Percentiles rank a stretch among this genome's conserved stretches.
Evolutionary conservation across 2,329 filamentous ascomycete species (phyloP).

Genomic region (Raffaelea arxii): DNA sequence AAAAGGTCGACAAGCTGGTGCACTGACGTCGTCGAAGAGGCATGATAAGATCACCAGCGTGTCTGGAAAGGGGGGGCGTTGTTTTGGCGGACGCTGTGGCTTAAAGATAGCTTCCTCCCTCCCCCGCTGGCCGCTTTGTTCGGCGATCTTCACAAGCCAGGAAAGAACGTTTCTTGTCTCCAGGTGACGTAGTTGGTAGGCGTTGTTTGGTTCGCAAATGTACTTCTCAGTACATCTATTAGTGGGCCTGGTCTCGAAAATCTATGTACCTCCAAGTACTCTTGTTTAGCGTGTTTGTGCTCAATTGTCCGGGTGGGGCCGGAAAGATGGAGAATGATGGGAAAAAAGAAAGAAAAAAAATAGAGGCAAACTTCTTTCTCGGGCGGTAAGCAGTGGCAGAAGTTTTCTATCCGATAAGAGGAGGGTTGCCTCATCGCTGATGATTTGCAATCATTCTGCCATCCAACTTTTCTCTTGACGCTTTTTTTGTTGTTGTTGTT

Average conservation of each 20-base stretch:
- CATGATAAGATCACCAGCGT: not conserved
- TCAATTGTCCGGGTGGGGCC: not conserved
- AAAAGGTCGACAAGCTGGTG: not conserved
- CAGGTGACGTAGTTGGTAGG: not conserved
- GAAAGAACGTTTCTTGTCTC: not conserved
- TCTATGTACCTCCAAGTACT: too few relatives aligned
- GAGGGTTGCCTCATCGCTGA: conserved; percentile 6
- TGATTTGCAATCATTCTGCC: not conserved
- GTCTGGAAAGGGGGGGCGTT: not conserved
- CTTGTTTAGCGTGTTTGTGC: not conserved
- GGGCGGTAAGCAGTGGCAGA: conserved; percentile 11
- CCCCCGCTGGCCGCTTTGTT: too few relatives aligned
- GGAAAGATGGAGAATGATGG: not conserved
- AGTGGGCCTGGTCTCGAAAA: too few relatives aligned
- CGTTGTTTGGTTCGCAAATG: too few relatives aligned
- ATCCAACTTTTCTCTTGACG: not conserved
- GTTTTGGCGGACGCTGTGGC: not conserved
- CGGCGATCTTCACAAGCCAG: not conserved
- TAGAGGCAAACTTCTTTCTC: not conserved
- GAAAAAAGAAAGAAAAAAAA: not conserved
- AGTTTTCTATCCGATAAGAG: conserved; percentile 6
- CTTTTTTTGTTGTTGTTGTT: not conserved
- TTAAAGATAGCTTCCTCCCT: not conserved
- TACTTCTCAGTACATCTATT: too few relatives aligned
- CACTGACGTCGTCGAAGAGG: too few relatives aligned